A percentile compares a stretch with the other conserved stretches of the same genome.
Conservation (phyloP, 1,284 basidiomycete species). For the Calocybe gambosa region DNA sequence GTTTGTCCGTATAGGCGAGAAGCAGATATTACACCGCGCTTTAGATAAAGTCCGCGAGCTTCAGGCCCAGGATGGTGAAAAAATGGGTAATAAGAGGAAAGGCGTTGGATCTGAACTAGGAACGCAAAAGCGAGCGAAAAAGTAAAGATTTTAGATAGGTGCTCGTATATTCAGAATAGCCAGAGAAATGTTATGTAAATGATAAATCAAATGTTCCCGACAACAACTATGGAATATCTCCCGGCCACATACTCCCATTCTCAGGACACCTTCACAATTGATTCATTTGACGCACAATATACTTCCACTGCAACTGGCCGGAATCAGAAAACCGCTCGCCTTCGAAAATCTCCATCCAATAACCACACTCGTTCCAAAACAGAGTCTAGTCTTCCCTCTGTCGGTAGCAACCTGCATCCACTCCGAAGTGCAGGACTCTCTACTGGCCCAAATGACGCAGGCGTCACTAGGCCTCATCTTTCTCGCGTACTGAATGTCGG, state of each 20-base stretch:
- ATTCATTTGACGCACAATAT: constrained; percentile 25
- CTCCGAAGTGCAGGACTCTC: constrained; percentile 28
- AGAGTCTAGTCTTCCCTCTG: constrained; percentile 19
- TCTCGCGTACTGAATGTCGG: constrained; percentile 33
- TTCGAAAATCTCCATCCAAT: not conserved
- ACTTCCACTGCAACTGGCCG: not conserved
- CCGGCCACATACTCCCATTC: constrained; percentile 10
- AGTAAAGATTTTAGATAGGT: constrained; percentile 1
- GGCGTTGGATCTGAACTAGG: constrained; percentile 11
- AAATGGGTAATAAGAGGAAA: constrained; percentile 15
- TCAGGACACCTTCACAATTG: constrained; percentile 17
- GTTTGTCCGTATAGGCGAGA: constrained; percentile 77
- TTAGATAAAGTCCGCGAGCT: constrained; percentile 24
- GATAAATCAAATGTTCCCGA: constrained; percentile 12
- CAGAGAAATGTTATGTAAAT: not conserved
- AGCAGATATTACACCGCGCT: constrained; percentile 52
- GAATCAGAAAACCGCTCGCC: not conserved
- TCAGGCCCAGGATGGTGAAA: constrained; percentile 10
- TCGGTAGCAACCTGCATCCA: constrained; percentile 19
- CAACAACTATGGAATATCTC: constrained; percentile 9
- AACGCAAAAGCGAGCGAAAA: constrained; percentile 21
- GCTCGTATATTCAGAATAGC: no score
- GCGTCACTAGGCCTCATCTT: constrained; percentile 38
- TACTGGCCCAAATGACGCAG: constrained; percentile 28
- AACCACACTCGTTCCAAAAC: constrained; percentile 25